Evolutionary conservation across 768 basidiomycete species (phyloP).

Genomic region (Suillus brevipes): DNA sequence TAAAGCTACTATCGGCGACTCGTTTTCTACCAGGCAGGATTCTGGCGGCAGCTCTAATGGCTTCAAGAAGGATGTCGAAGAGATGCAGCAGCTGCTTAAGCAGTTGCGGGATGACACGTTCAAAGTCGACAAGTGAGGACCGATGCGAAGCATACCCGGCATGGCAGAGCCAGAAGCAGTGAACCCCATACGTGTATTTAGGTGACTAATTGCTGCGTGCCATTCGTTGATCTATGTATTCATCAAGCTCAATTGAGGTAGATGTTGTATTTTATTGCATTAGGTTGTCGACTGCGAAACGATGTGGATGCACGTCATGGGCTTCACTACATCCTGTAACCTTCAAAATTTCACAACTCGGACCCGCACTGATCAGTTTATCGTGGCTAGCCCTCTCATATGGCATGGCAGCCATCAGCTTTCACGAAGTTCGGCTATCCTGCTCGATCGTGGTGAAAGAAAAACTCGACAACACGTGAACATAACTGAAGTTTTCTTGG

Average conservation of each 20-base stretch:
- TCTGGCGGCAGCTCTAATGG: slow-evolving; percentile 54
- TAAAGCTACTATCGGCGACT: slow-evolving; percentile 53
- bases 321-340: not conserved
- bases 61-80: slow-evolving; percentile 68
- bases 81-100: slow-evolving; percentile 61
- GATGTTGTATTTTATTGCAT: not conserved
- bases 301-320: not conserved
- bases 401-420: not conserved
- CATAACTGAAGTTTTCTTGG: not conserved
- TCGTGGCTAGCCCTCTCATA: not conserved
- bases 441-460: not conserved
- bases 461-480: not conserved
- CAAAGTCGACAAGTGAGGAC: slow-evolving; percentile 15
- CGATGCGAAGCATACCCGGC: not conserved
- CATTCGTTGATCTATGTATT: not conserved
- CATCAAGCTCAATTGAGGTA: not conserved
- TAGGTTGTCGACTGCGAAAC: not conserved
- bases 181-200: not conserved
- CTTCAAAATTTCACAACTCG: not conserved
- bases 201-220: not conserved
- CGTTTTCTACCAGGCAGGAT: slow-evolving; percentile 42
- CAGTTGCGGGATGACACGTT: slow-evolving; percentile 38
- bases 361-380: not conserved
- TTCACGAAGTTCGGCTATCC: not conserved
- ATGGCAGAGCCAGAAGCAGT: not conserved